A percentile compares a stretch with the other conserved stretches of the same genome.
phyloP scores from a whole-genome alignment of 1,139 yeast species.

The Protomyces lactucae-debilis region DNA sequence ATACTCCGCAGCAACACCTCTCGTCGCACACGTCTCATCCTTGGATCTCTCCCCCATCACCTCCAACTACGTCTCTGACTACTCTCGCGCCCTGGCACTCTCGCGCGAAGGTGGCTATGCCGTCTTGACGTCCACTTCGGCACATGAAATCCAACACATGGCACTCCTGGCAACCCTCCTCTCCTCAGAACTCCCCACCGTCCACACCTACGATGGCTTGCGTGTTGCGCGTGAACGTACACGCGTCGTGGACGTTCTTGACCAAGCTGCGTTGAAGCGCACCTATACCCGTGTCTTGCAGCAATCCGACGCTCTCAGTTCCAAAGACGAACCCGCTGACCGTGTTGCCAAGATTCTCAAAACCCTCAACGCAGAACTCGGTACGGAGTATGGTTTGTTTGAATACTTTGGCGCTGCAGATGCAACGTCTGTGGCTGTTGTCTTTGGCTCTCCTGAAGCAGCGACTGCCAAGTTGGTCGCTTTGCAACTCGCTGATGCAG shows the following conservation, averaged over 20 bases:
- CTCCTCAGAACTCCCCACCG: slow-evolving; percentile 57
- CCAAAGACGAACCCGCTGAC: slow-evolving; percentile 30
- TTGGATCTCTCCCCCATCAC: slow-evolving; percentile 57
- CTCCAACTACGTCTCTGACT: slow-evolving; percentile 59
- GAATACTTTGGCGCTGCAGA: slow-evolving; percentile 61
- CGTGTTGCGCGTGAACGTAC: slow-evolving; percentile 56
- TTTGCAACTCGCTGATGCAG: slow-evolving; percentile 38
- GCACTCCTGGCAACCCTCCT: slow-evolving; percentile 63
- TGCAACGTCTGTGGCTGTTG: slow-evolving; percentile 69
- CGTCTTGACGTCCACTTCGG: slow-evolving; percentile 63
- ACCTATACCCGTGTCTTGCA: slow-evolving; percentile 31
- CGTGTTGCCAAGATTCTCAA: slow-evolving; percentile 30
- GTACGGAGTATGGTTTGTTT: slow-evolving; percentile 59
- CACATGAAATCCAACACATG: slow-evolving; percentile 62
- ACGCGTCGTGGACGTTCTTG: slow-evolving; percentile 47
- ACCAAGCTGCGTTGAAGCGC: slow-evolving; percentile 45
- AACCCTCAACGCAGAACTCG: slow-evolving; percentile 56
- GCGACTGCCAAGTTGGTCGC: slow-evolving; percentile 51
- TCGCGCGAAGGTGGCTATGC: slow-evolving; percentile 66
- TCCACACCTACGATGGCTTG: slow-evolving; percentile 77
- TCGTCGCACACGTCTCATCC: slow-evolving; percentile 67
- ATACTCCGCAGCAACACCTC: slow-evolving; percentile 37
- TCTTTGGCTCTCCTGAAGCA: slow-evolving; percentile 68
- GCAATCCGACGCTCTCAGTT: slow-evolving; percentile 26
- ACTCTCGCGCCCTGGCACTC: slow-evolving; percentile 56